Percentiles rank a stretch among this genome's conserved stretches.
Evolutionary conservation across 2,329 filamentous ascomycete species (phyloP).

Genomic region (Fusarium sp.): DNA sequence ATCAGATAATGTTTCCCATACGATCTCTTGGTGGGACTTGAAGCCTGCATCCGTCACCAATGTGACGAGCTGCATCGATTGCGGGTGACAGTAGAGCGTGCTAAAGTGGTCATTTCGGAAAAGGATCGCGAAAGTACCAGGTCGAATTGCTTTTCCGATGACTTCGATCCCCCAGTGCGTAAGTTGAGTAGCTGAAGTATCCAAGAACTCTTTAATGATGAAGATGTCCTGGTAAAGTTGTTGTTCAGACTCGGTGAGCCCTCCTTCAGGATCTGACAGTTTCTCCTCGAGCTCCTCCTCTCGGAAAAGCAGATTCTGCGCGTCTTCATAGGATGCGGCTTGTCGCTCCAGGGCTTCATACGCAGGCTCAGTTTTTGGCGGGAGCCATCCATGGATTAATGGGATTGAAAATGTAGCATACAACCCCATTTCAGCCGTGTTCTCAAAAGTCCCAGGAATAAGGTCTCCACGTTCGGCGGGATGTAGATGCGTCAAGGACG

Average conservation of each 20-base stretch:
- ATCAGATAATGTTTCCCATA: constrained; percentile 94
- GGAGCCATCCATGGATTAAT: constrained; percentile 92
- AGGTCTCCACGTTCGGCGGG: constrained; percentile 58
- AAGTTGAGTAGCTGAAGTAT: constrained; percentile 83
- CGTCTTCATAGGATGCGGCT: constrained; percentile 89
- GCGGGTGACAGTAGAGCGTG: constrained; percentile 88
- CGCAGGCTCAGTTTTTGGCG: constrained; percentile 70
- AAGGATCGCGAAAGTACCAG: constrained; percentile 86
- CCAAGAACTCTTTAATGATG: constrained; percentile 84
- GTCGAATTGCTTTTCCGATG: constrained; percentile 73
- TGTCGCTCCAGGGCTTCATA: constrained; percentile 76
- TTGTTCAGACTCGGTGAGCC: constrained; percentile 78
- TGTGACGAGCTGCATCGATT: constrained; percentile 77
- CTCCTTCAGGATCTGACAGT: constrained; percentile 56
- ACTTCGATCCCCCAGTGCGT: constrained; percentile 82
- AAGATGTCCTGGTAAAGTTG: constrained; percentile 82
- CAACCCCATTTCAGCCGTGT: constrained; percentile 86
- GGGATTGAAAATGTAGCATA: constrained; percentile 91
- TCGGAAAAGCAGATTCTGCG: constrained; percentile 85
- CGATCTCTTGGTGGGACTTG: constrained; percentile 84
- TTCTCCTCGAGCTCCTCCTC: constrained; percentile 90
- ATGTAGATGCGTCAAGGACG: constrained; percentile 62
- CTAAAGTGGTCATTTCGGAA: constrained; percentile 99
- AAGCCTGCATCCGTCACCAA: constrained; percentile 95
- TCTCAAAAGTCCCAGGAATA: constrained; percentile 80